Base-by-base conservation (phyloP, 306 rosid genomes). In the Datisca glomerata region DNA sequence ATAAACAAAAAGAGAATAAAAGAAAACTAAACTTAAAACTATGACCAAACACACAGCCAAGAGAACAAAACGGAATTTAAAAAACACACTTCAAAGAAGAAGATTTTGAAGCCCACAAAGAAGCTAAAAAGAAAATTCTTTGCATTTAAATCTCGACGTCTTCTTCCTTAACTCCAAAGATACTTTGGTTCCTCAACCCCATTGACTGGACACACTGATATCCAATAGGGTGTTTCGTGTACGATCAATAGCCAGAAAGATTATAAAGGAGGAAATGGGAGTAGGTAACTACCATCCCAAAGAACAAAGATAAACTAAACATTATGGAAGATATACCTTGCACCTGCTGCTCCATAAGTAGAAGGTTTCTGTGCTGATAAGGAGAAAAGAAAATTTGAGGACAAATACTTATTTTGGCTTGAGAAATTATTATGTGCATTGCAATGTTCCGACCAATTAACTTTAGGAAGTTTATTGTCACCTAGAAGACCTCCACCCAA, bases 301-400 rank as follows among this genome's bases (percentile, higher is more conserved):
- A 18, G 20, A 22, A 36, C 8, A 5, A 19, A 21, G 25, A 22
- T 28, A 8, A 42, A 11, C 45, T 19, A 20, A 1, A 25, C 23
- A 37, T 37, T 3, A 36, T 37, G 23, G 53, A 41, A 31, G n/a
- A 24, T 35, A 49, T 65, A 79, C 89, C 75, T 38, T 49, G 44
- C 37, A 28, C 33, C 8, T 9, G 11, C 24, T 15, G 49, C 58
- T 56, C 64, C 70, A 42, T 40, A 35, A 8, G 48, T 45, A 12
- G 33, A 21, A 50, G 94, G 81, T 19, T 68, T 89, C 21, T 80
- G 81, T 17, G 76, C 43, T 18, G 83, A 66, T 52, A 66, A 47
- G 25, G 95, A 74, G 60, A 51, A 70, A 6, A 84, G 68, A 42
- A 89, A 75, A 56, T 70, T 70, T 14, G 95, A 89, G 56, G 59